Percentiles rank a stretch among this genome's conserved stretches.
phyloP scores from a whole-genome alignment of 495 filamentous ascomycete genomes.

The Podospora pseudoanserina region DNA sequence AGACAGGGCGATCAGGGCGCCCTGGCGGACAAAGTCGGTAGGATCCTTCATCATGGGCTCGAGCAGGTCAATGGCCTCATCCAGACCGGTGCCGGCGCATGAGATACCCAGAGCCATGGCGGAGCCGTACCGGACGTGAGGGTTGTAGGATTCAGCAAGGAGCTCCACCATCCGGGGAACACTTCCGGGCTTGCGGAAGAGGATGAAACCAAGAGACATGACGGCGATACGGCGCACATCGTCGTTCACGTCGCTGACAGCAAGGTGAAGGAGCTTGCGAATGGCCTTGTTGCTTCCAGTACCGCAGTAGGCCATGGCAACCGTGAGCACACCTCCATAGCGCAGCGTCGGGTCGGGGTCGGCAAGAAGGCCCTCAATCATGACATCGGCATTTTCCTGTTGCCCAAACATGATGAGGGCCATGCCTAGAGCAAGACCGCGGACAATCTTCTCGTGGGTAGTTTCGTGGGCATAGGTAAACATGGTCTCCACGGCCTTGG shows the following conservation, averaged over 20 bases:
- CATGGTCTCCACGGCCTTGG: slow-evolving; percentile 88
- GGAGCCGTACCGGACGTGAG: slow-evolving; percentile 96
- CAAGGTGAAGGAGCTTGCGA: slow-evolving; percentile 91
- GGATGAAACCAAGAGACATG: slow-evolving; percentile 96
- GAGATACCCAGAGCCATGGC: slow-evolving; percentile 98
- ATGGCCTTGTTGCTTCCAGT: slow-evolving; percentile 98
- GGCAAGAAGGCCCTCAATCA: slow-evolving; percentile 87
- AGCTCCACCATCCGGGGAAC: slow-evolving; percentile 99
- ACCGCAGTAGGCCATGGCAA: slow-evolving; percentile 95
- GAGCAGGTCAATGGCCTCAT: slow-evolving; percentile 93
- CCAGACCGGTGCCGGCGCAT: slow-evolving; percentile 92
- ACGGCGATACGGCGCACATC: slow-evolving; percentile 97
- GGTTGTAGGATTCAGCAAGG: slow-evolving; percentile 96
- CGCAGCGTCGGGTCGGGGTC: slow-evolving; percentile 91
- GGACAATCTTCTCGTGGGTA: slow-evolving; percentile 97
- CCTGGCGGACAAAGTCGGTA: slow-evolving; percentile 96
- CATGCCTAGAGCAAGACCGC: slow-evolving; percentile 93
- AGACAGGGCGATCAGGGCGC: slow-evolving; percentile 87
- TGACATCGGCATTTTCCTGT: slow-evolving; percentile 89
- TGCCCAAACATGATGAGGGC: slow-evolving; percentile 96
- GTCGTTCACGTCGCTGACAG: slow-evolving; percentile 97
- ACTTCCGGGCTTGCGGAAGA: slow-evolving; percentile 95
- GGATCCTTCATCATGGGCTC: slow-evolving; percentile 99
- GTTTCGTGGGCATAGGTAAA: slow-evolving; percentile 97
- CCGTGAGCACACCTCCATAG: slow-evolving; percentile 99